A percentile compares a stretch with the other conserved stretches of the same genome.
These are phyloP conservation scores for Straminergon stramineum DNA, from an alignment of 225 moss, liverwort and hornwort species.

Conservation along the genomic window DNA sequence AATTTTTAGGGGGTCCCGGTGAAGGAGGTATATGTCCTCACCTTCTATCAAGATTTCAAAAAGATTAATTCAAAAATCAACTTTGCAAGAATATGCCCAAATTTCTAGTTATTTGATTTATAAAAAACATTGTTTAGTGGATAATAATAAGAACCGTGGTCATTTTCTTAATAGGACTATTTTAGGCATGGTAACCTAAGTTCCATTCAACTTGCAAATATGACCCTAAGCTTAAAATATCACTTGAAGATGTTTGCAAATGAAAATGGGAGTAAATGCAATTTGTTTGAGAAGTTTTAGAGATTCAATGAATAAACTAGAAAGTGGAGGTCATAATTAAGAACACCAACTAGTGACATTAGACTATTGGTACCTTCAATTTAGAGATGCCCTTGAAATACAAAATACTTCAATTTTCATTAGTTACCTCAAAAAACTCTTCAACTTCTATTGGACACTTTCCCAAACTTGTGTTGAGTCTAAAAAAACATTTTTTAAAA, in stretches of 20 bases:
- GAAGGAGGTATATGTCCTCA: rapidly evolving
- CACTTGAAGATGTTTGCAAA: neutral
- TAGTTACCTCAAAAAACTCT: neutral
- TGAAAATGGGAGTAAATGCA: rapidly evolving
- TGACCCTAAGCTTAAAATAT: neutral
- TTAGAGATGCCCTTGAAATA: rapidly evolving
- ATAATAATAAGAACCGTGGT: neutral
- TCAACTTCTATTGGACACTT: neutral
- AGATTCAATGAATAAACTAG: neutral
- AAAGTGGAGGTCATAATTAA: neutral
- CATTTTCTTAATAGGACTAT: neutral
- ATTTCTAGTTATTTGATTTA: neutral
- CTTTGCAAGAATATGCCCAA: neutral
- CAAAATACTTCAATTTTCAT: neutral
- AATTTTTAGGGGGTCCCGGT: rapidly evolving
- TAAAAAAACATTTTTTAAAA: neutral
- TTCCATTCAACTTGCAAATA: neutral
- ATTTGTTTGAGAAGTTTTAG: neutral
- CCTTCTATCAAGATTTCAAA: rapidly evolving
- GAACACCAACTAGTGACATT: rapidly evolving
- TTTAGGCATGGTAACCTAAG: rapidly evolving
- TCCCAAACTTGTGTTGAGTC: rapidly evolving
- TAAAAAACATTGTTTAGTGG: rapidly evolving
- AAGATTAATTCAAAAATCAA: too few species aligned
- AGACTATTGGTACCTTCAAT: neutral